Evolutionary conservation across 2,329 filamentous ascomycete genomes (phyloP).

Genomic region (Colletotrichum sp.): DNA sequence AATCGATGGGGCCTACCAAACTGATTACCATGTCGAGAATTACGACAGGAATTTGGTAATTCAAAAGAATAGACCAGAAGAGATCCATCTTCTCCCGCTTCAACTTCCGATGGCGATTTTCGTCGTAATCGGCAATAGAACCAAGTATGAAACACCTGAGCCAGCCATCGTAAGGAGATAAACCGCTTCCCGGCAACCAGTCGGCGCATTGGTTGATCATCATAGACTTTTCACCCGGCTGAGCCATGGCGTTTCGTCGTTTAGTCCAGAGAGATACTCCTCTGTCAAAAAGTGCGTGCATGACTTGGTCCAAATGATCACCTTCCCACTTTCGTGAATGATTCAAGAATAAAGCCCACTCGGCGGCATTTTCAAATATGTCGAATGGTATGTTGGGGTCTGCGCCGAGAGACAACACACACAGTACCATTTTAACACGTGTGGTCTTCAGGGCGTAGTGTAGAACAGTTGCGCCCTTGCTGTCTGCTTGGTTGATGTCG

Average conservation of each 20-base stretch:
- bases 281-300: background rate
- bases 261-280: rapidly evolving
- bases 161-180: rapidly evolving
- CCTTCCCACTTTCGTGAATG: rapidly evolving
- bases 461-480: rapidly evolving
- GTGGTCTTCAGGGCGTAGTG: background rate
- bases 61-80: rapidly evolving
- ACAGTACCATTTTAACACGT: rapidly evolving
- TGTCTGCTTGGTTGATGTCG: background rate
- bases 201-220: rapidly evolving
- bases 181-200: rapidly evolving
- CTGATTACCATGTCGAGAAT: rapidly evolving
- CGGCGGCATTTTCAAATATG: rapidly evolving
- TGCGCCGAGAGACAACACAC: background rate
- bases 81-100: background rate
- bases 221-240: background rate
- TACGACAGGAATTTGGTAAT: rapidly evolving
- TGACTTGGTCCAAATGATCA: rapidly evolving
- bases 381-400: background rate
- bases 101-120: background rate
- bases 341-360: rapidly evolving
- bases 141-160: rapidly evolving
- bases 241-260: rapidly evolving
- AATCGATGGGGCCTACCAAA: background rate
- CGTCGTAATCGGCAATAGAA: background rate